A percentile compares a stretch with the other conserved stretches of the same genome.
These are phyloP conservation scores for Ophiostoma angusticollis DNA, from an alignment of 2,329 filamentous ascomycete species.

Conservation along the genomic window DNA sequence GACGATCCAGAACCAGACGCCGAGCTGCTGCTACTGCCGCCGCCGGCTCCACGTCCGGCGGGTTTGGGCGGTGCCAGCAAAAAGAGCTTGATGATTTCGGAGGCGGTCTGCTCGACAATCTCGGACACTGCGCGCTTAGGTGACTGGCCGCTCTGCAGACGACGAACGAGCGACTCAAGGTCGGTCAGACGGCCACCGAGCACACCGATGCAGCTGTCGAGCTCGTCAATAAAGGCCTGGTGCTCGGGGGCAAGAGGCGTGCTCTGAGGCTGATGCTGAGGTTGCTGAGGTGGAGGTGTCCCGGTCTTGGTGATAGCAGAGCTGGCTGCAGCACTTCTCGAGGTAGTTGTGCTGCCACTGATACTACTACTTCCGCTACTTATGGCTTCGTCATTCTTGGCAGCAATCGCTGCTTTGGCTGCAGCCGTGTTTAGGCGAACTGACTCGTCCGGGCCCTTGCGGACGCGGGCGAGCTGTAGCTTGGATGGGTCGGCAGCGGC, in stretches of 20 bases:
- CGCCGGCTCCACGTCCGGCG: slow-evolving; percentile 4
- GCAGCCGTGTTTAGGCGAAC: slow-evolving; percentile 6
- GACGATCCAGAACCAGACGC: neutral
- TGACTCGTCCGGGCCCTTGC: too few relatives aligned
- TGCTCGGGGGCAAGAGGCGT: neutral
- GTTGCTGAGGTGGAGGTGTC: too few relatives aligned
- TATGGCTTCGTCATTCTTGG: neutral
- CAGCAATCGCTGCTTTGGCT: slow-evolving; percentile 5
- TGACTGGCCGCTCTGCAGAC: slow-evolving; percentile 75
- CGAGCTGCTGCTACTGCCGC: slow-evolving; percentile 7
- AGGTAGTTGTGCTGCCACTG: too few relatives aligned
- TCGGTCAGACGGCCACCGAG: slow-evolving; percentile 91
- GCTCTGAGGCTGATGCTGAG: too few relatives aligned
- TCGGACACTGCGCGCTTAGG: slow-evolving; percentile 71
- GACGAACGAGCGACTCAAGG: slow-evolving; percentile 81
- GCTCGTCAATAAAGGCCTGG: slow-evolving; percentile 45
- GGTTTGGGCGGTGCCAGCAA: slow-evolving; percentile 48
- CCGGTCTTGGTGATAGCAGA: too few relatives aligned
- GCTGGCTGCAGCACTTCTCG: too few relatives aligned
- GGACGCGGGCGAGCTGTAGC: too few relatives aligned
- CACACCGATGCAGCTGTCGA: slow-evolving; percentile 69
- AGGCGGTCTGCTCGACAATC: slow-evolving; percentile 78
- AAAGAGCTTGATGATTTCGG: slow-evolving; percentile 89
- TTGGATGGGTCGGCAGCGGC: neutral
- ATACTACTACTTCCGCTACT: slow-evolving; percentile 9